phyloP scores from a whole-genome alignment of 2,329 filamentous ascomycete species.

The Helicocarpus griseus region DNA sequence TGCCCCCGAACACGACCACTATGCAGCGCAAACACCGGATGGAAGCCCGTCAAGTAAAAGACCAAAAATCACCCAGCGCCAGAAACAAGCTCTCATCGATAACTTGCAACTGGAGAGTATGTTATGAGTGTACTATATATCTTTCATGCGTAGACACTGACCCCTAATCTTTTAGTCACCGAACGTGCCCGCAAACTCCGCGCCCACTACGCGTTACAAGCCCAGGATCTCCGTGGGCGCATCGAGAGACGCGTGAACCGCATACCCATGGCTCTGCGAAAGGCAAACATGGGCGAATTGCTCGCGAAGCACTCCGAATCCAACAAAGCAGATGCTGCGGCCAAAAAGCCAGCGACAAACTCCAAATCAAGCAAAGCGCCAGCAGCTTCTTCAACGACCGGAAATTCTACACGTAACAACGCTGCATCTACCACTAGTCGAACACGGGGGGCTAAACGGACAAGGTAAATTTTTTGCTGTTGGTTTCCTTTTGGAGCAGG shows the following conservation, averaged over 20 bases:
- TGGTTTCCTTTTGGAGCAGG: not conserved
- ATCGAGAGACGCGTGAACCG: constrained; percentile 91
- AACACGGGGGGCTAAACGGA: constrained; percentile 20
- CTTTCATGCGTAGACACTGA: not conserved
- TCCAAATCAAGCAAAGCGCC: constrained; percentile 19
- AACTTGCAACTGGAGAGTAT: constrained; percentile 82
- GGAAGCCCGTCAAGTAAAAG: constrained; percentile 55
- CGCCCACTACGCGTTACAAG: constrained; percentile 80
- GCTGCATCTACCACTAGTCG: constrained; percentile 16
- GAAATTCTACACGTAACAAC: no score
- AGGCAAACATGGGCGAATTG: constrained; percentile 73
- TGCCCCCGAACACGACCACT: constrained; percentile 27
- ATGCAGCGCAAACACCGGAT: constrained; percentile 30
- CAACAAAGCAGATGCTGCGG: constrained; percentile 28
- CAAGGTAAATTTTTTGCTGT: constrained; percentile 19
- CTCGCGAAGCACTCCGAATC: constrained; percentile 43
- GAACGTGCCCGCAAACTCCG: constrained; percentile 79
- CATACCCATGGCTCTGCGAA: constrained; percentile 70
- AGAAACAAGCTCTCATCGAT: constrained; percentile 81
- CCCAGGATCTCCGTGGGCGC: constrained; percentile 71
- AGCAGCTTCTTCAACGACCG: constrained; percentile 21
- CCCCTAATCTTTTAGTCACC: constrained; percentile 51
- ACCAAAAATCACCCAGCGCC: constrained; percentile 53
- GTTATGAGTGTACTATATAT: constrained; percentile 19
- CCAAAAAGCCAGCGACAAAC: constrained; percentile 22